These are phyloP conservation scores for Closterium sp. DNA, from an alignment of 139 green algal genomes.

Conservation along the genomic window DNA sequence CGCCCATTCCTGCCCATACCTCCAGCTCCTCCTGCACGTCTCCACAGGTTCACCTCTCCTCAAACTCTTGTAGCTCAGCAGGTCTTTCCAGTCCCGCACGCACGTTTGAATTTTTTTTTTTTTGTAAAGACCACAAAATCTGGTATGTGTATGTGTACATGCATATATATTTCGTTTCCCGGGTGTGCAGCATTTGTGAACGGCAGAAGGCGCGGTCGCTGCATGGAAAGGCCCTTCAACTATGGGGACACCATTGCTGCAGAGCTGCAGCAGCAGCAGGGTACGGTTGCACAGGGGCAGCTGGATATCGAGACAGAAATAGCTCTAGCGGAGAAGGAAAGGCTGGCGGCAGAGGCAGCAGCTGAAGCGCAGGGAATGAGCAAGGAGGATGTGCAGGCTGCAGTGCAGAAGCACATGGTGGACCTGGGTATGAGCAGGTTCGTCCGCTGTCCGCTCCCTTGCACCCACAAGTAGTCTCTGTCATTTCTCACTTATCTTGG, in stretches of 20 bases:
- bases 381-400: constrained; percentile 9
- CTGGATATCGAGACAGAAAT: constrained; percentile 44
- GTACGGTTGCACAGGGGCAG: neutral
- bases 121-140: too few relatives aligned
- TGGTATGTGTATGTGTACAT: too few relatives aligned
- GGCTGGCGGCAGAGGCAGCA: constrained; percentile 4
- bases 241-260: constrained; percentile 21
- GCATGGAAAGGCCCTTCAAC: constrained; percentile 15
- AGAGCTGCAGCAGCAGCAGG: constrained; percentile 5
- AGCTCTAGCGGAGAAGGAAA: neutral
- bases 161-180: neutral
- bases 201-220: constrained; percentile 22
- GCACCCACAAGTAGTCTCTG: neutral
- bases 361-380: neutral
- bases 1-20: constrained; percentile 22
- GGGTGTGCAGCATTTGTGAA: constrained; percentile 44
- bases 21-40: constrained; percentile 45
- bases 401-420: constrained; percentile 26
- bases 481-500: too few relatives aligned
- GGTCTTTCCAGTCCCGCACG: too few relatives aligned
- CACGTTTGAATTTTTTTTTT: too few relatives aligned
- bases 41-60: constrained; percentile 32
- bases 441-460: neutral
- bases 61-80: too few relatives aligned
- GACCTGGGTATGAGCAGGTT: constrained; percentile 41